These are phyloP conservation scores for Calonectria hawksworthii DNA, from an alignment of 2,329 filamentous ascomycete species.

Conservation along the genomic window DNA sequence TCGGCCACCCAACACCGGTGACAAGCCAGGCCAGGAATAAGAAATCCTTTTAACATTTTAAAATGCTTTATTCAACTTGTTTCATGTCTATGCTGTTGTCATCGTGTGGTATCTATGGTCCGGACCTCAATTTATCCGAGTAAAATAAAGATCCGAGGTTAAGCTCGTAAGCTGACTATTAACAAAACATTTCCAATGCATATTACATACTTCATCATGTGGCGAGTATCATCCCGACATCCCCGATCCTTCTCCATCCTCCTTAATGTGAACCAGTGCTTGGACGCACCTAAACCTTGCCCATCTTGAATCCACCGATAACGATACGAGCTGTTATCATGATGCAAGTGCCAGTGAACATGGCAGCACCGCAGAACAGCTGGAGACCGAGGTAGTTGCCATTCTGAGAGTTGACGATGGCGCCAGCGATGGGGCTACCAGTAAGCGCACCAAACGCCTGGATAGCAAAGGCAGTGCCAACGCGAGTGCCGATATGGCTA, in stretches of 20 bases:
- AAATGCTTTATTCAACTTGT: neutral
- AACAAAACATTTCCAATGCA: neutral
- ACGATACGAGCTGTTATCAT: conserved; percentile 51
- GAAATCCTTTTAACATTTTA: neutral
- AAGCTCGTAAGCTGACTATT: neutral
- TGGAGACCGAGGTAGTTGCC: conserved; percentile 72
- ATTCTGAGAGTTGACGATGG: conserved; percentile 65
- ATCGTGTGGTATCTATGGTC: conserved; percentile 12
- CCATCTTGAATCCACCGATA: conserved; percentile 52
- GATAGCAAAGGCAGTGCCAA: conserved; percentile 74
- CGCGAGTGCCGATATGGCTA: conserved; percentile 76
- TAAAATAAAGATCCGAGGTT: neutral
- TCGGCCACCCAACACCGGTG: neutral
- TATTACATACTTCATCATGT: conserved; percentile 7
- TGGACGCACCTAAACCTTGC: conserved; percentile 48
- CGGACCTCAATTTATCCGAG: neutral
- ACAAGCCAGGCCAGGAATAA: neutral
- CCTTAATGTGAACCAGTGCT: neutral
- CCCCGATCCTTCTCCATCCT: neutral
- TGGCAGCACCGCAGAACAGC: conserved; percentile 73
- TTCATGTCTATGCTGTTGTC: neutral
- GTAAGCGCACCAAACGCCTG: conserved; percentile 75
- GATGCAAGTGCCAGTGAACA: conserved; percentile 48
- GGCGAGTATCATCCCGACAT: neutral
- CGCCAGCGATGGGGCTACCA: conserved; percentile 77